phyloP scores from a whole-genome alignment of 2,329 filamentous ascomycete genomes.

The Cadophora gregata region DNA sequence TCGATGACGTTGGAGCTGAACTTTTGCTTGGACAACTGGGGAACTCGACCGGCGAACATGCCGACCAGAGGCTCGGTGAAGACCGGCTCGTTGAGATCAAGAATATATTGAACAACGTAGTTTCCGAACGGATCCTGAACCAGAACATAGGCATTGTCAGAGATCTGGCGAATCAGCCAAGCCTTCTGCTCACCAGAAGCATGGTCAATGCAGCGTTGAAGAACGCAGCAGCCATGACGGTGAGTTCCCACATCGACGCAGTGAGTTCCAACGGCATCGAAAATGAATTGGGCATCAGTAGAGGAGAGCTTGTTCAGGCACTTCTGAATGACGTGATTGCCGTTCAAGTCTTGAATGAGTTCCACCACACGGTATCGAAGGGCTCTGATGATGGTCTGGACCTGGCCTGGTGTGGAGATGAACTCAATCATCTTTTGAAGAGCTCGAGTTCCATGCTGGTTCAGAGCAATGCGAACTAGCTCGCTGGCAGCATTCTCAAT shows the following conservation, averaged over 20 bases:
- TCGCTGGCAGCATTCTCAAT: constrained; percentile 88
- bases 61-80: constrained; percentile 90
- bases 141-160: constrained; percentile 82
- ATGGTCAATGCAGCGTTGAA: constrained; percentile 98
- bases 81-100: constrained; percentile 84
- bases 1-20: constrained; percentile 99
- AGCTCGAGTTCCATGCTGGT: constrained; percentile 95
- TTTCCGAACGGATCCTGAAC: constrained; percentile 98
- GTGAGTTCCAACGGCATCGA: constrained; percentile 86
- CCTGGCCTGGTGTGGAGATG: constrained; percentile 84
- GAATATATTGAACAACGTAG: constrained; percentile 98
- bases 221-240: constrained; percentile 95
- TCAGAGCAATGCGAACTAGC: constrained; percentile 91
- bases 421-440: constrained; percentile 99
- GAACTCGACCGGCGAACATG: constrained; percentile 78
- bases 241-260: constrained; percentile 94
- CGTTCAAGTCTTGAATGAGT: constrained; percentile 95
- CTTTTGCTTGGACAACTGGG: constrained; percentile 85
- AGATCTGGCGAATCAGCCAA: constrained; percentile 86
- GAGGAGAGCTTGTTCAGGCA: constrained; percentile 93
- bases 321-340: constrained; percentile 99
- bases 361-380: constrained; percentile 86
- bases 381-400: constrained; percentile 84
- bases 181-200: constrained; percentile 88
- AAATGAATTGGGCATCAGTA: constrained; percentile 92